Base-by-base conservation (phyloP, 2,329 filamentous ascomycete species). In the Amesomyces nigricolor region DNA sequence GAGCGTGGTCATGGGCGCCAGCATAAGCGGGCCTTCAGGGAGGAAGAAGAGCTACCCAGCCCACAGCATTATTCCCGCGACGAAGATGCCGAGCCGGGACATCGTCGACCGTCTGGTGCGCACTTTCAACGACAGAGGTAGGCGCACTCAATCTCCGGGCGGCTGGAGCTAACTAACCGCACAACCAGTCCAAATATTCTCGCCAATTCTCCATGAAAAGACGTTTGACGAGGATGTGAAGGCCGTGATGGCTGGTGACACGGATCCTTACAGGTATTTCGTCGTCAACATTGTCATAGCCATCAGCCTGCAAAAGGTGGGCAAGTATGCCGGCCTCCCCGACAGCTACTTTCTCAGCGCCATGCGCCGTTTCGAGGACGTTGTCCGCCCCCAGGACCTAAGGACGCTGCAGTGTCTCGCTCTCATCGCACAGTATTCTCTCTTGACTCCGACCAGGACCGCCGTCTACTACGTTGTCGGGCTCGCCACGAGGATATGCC, bases 321-420 rank as follows among this genome's bases (percentile, higher is more conserved):
- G 91, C 67, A 82, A 89, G 61, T 97, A 94, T 70, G 91, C 91
- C n/a, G 91, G 91, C 22, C 76, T 97, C 29, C 92, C 94, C 30
- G 92, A 97, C 71, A 91, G 90, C 67, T 97, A 95, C 72, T 97
- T 96, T 66, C 79, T 96, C 19, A 88, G 91, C 22, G 92, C 92
- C 5, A 85, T 97, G 73, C 84, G 86, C 59, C 86, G 86, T 64
- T 84, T 97, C 58, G 89, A 96, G 69, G 83, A 84, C 2, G 85
- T 95, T 10, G 80, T 97, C 53, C 85, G 86, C 51, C 85, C 87
- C n/a, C 96, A 95, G 77, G 89, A 97, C 68, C 72, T 96, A 30
- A 89, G 86, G 65, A 95, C 94, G 0, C 74, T 97, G 14, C 94
- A 97, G 71, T 96, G 92, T 64, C 84, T 96, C 53, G 81, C 87